A percentile compares a stretch with the other conserved stretches of the same genome.
Conservation (phyloP, 495 filamentous ascomycete genomes). For the Trichoderma virens region DNA sequence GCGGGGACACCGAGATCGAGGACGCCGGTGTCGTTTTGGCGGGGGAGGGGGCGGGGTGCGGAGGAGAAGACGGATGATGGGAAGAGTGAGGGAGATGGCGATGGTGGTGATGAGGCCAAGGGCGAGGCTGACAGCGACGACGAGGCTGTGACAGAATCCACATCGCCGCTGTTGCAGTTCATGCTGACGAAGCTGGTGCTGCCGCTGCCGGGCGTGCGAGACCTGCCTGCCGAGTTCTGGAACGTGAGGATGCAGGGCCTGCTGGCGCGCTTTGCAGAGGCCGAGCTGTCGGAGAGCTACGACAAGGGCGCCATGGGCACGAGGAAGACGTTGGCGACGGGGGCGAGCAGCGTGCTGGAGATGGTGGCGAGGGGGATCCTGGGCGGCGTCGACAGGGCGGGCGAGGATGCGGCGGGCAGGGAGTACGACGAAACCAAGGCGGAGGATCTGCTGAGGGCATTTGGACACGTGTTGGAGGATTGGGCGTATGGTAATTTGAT, state of each 20-base stretch:
- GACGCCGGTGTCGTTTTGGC: constrained; percentile 5
- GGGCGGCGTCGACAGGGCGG: constrained; percentile 30
- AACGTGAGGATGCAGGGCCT: constrained; percentile 37
- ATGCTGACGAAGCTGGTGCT: constrained; percentile 50
- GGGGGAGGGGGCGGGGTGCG: neutral
- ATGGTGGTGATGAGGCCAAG: neutral
- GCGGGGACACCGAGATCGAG: constrained; percentile 4
- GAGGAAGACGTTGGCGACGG: constrained; percentile 58
- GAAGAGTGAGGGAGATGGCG: neutral
- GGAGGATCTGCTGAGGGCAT: constrained; percentile 45
- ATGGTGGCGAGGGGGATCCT: constrained; percentile 49
- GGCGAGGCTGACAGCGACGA: constrained; percentile 11
- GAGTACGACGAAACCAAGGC: constrained; percentile 47
- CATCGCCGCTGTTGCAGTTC: constrained; percentile 49
- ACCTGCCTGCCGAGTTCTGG: constrained; percentile 53
- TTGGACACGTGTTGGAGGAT: constrained; percentile 49
- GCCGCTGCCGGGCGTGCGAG: constrained; percentile 47
- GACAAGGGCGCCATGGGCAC: constrained; percentile 58
- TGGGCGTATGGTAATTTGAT: constrained; percentile 51
- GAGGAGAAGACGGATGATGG: constrained; percentile 5
- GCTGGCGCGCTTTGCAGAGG: constrained; percentile 43
- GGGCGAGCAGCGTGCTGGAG: constrained; percentile 52
- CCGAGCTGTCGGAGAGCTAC: constrained; percentile 59
- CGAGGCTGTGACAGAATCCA: constrained; percentile 23
- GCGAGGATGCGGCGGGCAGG: constrained; percentile 16